These are phyloP conservation scores for Solanum dulcamara DNA, from an alignment of 257 asterid species.

Conservation along the genomic window DNA sequence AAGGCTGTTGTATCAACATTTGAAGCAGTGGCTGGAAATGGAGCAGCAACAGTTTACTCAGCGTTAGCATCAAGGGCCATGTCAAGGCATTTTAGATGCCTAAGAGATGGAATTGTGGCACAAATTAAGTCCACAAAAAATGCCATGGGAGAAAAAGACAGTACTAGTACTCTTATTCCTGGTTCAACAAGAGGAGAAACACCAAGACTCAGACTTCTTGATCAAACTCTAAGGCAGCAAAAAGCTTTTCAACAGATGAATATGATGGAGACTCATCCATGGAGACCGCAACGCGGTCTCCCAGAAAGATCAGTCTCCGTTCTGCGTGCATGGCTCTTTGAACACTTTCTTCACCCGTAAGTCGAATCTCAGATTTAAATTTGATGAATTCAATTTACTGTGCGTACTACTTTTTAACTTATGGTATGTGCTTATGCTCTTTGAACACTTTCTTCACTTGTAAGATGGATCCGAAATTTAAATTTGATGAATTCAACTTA, in stretches of 20 bases:
- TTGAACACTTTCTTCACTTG: constrained; percentile 86
- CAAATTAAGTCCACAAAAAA: constrained; percentile 54
- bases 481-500: background rate
- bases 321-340: constrained; percentile 91
- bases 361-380: background rate
- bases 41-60: constrained; percentile 60
- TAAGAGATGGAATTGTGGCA: constrained; percentile 52
- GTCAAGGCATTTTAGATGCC: constrained; percentile 76
- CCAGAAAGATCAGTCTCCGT: constrained; percentile 79
- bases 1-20: constrained; percentile 51
- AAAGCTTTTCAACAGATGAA: constrained; percentile 65
- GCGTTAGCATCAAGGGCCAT: constrained; percentile 67
- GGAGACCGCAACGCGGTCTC: constrained; percentile 85
- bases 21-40: constrained; percentile 69
- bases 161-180: constrained; percentile 2
- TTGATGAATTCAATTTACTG: background rate
- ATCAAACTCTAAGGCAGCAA: constrained; percentile 75
- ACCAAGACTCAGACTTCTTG: constrained; percentile 58
- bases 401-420: background rate
- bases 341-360: constrained; percentile 83
- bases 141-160: constrained; percentile 66
- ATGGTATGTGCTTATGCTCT: constrained; percentile 52
- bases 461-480: background rate
- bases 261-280: constrained; percentile 76
- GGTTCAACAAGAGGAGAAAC: constrained; percentile 71